A percentile compares a stretch with the other conserved stretches of the same genome.
phyloP scores from a whole-genome alignment of 2,329 filamentous ascomycete species.

The Neonectria neomacrospora region DNA sequence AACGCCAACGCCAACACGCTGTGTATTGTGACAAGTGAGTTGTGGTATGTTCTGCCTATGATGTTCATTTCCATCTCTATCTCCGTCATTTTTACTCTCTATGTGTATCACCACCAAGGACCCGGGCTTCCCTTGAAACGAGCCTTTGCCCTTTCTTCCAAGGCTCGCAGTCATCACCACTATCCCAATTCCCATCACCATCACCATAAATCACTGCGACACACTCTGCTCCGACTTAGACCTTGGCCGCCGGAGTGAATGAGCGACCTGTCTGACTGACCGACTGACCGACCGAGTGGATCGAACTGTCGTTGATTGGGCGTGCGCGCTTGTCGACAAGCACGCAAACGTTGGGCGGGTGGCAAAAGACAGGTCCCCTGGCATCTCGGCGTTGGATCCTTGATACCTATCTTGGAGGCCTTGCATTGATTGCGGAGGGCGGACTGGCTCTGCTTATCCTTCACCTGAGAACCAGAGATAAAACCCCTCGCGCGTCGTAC shows the following conservation, averaged over 20 bases:
- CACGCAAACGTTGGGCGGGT: slow-evolving; percentile 23
- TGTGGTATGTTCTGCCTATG: slow-evolving; percentile 26
- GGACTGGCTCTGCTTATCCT: background rate
- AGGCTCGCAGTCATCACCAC: background rate
- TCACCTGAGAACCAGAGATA: background rate
- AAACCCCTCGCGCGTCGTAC: background rate
- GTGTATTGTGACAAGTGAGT: slow-evolving; percentile 39
- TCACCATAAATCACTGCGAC: background rate
- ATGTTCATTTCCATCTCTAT: slow-evolving; percentile 18
- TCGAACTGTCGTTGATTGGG: slow-evolving; percentile 26
- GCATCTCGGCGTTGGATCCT: slow-evolving; percentile 23
- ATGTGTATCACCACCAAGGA: background rate
- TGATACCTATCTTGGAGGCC: slow-evolving; percentile 15
- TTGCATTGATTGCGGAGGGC: slow-evolving; percentile 5
- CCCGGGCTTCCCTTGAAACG: slow-evolving; percentile 1
- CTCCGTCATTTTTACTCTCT: slow-evolving; percentile 12
- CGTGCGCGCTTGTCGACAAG: slow-evolving; percentile 13
- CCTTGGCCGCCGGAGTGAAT: slow-evolving; percentile 9
- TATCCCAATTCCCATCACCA: background rate
- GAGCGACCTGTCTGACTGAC: slow-evolving; percentile 11
- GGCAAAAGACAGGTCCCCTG: slow-evolving; percentile 27
- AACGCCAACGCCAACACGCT: slow-evolving; percentile 3
- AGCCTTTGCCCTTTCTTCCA: background rate
- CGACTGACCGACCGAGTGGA: slow-evolving; percentile 14
- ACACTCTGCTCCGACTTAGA: slow-evolving; percentile 6